phyloP scores from a whole-genome alignment of 2,329 filamentous ascomycete species.

The Exophiala calicioides region DNA sequence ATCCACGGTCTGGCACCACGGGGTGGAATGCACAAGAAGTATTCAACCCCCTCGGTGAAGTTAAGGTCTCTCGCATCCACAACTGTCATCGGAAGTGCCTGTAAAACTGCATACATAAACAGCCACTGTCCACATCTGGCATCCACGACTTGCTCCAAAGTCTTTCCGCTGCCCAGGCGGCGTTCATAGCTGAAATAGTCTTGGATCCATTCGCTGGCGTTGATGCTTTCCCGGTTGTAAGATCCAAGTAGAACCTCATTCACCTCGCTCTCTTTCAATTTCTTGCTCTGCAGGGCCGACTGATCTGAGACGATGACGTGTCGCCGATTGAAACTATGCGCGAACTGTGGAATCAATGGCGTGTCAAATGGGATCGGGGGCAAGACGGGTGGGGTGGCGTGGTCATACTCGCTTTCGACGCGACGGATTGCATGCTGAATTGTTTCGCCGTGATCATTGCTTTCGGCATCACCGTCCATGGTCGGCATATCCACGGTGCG shows the following conservation, averaged over 20 bases:
- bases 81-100: slow-evolving; percentile 51
- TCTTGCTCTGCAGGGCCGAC: slow-evolving; percentile 70
- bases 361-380: slow-evolving; percentile 90
- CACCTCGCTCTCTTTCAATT: slow-evolving; percentile 76
- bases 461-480: slow-evolving; percentile 55
- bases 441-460: slow-evolving; percentile 56
- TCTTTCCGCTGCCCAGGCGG: slow-evolving; percentile 45
- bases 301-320: slow-evolving; percentile 70
- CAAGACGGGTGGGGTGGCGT: slow-evolving; percentile 82
- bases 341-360: slow-evolving; percentile 72
- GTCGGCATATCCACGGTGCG: slow-evolving; percentile 70
- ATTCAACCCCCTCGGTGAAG: slow-evolving; percentile 50
- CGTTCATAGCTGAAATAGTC: slow-evolving; percentile 52
- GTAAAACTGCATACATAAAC: slow-evolving; percentile 53
- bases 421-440: slow-evolving; percentile 71
- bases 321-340: slow-evolving; percentile 57
- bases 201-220: slow-evolving; percentile 49
- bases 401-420: slow-evolving; percentile 84
- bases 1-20: slow-evolving; percentile 53
- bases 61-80: slow-evolving; percentile 51
- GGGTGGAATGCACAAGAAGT: slow-evolving; percentile 53
- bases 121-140: slow-evolving; percentile 54
- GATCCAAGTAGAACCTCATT: slow-evolving; percentile 74
- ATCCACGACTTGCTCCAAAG: slow-evolving; percentile 47
- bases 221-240: slow-evolving; percentile 73